Evolutionary conservation across 2,329 filamentous ascomycete species (phyloP).

Genomic region (Rhinocladiella mackenziei): DNA sequence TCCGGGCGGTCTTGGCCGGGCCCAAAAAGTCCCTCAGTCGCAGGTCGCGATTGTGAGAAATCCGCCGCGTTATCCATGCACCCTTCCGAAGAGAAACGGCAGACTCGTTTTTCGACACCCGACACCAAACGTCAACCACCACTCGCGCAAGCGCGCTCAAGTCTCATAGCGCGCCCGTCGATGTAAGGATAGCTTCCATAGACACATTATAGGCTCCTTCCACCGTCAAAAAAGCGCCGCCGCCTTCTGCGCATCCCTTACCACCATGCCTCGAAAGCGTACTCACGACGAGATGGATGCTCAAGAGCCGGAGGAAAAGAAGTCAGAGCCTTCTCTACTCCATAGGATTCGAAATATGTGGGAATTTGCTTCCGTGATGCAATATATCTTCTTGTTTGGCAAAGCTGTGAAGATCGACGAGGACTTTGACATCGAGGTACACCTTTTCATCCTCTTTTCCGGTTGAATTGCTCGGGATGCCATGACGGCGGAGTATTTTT

Average conservation of each 20-base stretch:
- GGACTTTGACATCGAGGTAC: slow-evolving; percentile 83
- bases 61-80: neutral
- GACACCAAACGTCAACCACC: slow-evolving; percentile 9
- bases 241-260: slow-evolving; percentile 8
- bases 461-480: neutral
- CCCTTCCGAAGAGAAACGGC: slow-evolving; percentile 6
- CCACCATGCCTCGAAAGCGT: slow-evolving; percentile 49
- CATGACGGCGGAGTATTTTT: slow-evolving; percentile 18
- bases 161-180: neutral
- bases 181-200: neutral
- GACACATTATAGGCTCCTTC: neutral
- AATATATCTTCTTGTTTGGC: slow-evolving; percentile 91
- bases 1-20: slow-evolving; percentile 2
- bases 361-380: slow-evolving; percentile 91
- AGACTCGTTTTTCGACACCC: neutral
- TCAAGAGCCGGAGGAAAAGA: slow-evolving; percentile 43
- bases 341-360: slow-evolving; percentile 79
- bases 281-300: slow-evolving; percentile 54
- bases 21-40: no score
- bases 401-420: slow-evolving; percentile 85
- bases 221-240: neutral
- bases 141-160: neutral
- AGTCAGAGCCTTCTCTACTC: slow-evolving; percentile 48
- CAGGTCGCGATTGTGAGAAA: no score
- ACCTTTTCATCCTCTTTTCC: slow-evolving; percentile 22